Percentiles rank a stretch among this genome's conserved stretches.
phyloP scores from a whole-genome alignment of 805 yeast genomes.

The Phaffomyces opuntiae region DNA sequence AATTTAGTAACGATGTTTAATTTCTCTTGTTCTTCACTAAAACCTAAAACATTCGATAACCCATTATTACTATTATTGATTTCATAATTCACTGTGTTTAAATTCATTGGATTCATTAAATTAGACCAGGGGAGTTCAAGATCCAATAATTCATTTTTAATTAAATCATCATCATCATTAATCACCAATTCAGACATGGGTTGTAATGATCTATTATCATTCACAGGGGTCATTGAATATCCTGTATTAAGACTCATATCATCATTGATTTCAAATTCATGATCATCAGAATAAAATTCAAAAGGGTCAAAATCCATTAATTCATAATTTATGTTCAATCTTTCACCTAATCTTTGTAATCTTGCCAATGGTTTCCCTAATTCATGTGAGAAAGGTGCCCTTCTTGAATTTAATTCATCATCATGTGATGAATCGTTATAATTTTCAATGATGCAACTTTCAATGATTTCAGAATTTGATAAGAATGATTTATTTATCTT shows the following conservation, averaged over 20 bases:
- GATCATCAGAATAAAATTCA: neutral
- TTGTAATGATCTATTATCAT: constrained; percentile 5
- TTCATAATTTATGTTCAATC: constrained; percentile 7
- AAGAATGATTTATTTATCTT: constrained; percentile 37
- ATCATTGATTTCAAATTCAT: neutral
- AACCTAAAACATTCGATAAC: too few species aligned
- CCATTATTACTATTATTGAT: neutral
- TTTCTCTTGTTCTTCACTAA: neutral
- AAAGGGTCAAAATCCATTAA: constrained; percentile 8
- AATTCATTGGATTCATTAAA: neutral
- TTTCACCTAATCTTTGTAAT: constrained; percentile 17
- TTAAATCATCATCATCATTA: neutral
- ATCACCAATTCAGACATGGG: constrained; percentile 20
- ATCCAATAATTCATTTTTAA: constrained; percentile 6
- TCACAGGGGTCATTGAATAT: too few species aligned
- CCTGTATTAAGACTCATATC: too few species aligned
- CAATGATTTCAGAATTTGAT: constrained; percentile 54
- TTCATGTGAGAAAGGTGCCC: constrained; percentile 22
- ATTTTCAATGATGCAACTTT: constrained; percentile 48
- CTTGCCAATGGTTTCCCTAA: constrained; percentile 21
- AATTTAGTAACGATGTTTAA: constrained; percentile 7
- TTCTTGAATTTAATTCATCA: constrained; percentile 5
- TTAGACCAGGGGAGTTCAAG: constrained; percentile 6
- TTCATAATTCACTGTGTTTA: neutral
- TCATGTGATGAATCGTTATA: constrained; percentile 13